Conservation (phyloP, 1,284 basidiomycete species). For the Apiotrichum gamsii region DNA sequence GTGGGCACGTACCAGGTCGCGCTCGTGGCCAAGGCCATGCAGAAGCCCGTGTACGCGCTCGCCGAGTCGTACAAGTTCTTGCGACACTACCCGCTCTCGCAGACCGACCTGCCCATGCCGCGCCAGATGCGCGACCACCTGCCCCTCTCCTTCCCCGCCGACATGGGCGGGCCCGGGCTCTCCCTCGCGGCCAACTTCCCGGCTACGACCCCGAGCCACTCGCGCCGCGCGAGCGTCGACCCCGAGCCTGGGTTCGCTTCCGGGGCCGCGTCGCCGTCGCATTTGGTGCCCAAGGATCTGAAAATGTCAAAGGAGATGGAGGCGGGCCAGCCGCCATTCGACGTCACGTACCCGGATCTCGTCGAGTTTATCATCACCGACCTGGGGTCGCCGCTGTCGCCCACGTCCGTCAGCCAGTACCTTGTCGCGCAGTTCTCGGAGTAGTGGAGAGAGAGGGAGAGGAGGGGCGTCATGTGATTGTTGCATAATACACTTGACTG, state of each 20-base stretch:
- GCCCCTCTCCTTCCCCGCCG: conserved; percentile 26
- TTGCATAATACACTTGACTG: conserved; percentile 11
- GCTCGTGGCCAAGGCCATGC: conserved; percentile 85
- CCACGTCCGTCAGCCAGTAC: conserved; percentile 46
- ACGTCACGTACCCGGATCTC: conserved; percentile 49
- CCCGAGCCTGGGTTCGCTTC: conserved; percentile 2
- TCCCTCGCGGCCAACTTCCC: conserved; percentile 1
- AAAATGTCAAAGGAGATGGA: conserved; percentile 48
- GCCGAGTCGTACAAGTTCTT: conserved; percentile 99
- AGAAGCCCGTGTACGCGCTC: conserved; percentile 94
- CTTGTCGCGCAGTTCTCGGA: conserved; percentile 47
- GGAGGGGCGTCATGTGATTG: background rate
- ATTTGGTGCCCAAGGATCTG: background rate
- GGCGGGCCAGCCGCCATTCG: conserved; percentile 47
- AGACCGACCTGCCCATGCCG: conserved; percentile 77
- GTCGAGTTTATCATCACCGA: conserved; percentile 49
- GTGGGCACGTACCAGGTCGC: conserved; percentile 95
- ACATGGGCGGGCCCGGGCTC: conserved; percentile 10
- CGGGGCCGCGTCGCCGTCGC: conserved; percentile 2
- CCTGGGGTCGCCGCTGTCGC: conserved; percentile 42
- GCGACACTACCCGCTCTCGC: conserved; percentile 89
- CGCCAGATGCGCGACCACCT: conserved; percentile 4
- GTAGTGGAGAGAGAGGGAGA: conserved; percentile 5
- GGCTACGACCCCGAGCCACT: conserved; percentile 12
- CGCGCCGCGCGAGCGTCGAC: conserved; percentile 6